phyloP scores from a whole-genome alignment of 2,329 filamentous ascomycete species.

The Fusarium palustre region DNA sequence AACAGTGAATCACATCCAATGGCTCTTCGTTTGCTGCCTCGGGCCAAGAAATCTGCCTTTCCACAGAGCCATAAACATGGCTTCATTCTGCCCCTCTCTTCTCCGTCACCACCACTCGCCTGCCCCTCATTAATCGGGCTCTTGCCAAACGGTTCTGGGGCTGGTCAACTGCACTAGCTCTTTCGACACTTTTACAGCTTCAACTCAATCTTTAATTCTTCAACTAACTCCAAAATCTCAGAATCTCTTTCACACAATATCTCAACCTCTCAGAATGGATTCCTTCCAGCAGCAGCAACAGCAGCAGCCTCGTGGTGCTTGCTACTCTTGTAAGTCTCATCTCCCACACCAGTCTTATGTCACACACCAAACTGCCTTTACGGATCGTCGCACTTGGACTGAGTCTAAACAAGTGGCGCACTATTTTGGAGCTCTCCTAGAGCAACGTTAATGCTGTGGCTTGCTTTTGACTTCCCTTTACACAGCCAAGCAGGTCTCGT shows the following conservation, averaged over 20 bases:
- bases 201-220: background rate
- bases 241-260: slow-evolving; percentile 28
- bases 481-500: slow-evolving; percentile 5
- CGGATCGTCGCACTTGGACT: background rate
- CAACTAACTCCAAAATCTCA: slow-evolving; percentile 32
- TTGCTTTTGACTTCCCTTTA: slow-evolving; percentile 1
- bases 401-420: background rate
- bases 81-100: slow-evolving; percentile 22
- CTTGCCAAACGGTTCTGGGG: slow-evolving; percentile 45
- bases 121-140: slow-evolving; percentile 46
- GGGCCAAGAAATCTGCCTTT: slow-evolving; percentile 14
- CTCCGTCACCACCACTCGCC: slow-evolving; percentile 37
- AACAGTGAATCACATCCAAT: background rate
- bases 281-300: slow-evolving; percentile 35
- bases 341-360: background rate
- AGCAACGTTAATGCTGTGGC: background rate
- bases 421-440: background rate
- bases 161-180: slow-evolving; percentile 33
- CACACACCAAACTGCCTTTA: background rate
- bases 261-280: slow-evolving; percentile 56
- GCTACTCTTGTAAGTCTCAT: slow-evolving; percentile 63
- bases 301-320: slow-evolving; percentile 56
- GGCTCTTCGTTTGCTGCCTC: slow-evolving; percentile 4
- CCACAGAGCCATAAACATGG: background rate
- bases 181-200: slow-evolving; percentile 13